A percentile compares a stretch with the other conserved stretches of the same genome.
These are phyloP conservation scores for Geranium rotundifolium DNA, from an alignment of 345 rosid species.

Conservation along the genomic window DNA sequence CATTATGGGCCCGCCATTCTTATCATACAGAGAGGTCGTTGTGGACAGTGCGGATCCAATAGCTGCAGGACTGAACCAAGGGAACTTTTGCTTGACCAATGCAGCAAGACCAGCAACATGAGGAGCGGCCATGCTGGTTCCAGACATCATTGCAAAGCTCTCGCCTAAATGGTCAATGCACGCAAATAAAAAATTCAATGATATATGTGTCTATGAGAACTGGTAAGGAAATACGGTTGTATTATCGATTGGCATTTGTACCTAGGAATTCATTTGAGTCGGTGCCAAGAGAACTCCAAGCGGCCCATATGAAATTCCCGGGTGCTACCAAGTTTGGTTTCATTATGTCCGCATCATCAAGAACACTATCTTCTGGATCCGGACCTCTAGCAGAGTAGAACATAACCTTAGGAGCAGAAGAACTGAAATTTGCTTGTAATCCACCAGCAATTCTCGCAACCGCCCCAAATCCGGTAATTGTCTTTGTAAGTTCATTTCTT, in stretches of 20 bases:
- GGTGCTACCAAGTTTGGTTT: conserved; percentile 95
- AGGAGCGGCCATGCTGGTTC: conserved; percentile 99
- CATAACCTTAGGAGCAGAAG: conserved; percentile 78
- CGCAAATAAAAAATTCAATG: too few relatives aligned
- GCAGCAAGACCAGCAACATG: conserved; percentile 95
- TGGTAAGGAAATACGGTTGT: neutral
- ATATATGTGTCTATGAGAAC: too few relatives aligned
- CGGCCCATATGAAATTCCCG: conserved; percentile 89
- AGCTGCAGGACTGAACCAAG: conserved; percentile 73
- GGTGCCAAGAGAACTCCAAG: conserved; percentile 86
- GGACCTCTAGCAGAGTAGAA: conserved; percentile 95
- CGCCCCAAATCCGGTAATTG: conserved; percentile 53
- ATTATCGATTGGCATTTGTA: conserved; percentile 10
- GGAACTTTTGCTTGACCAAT: conserved; percentile 69
- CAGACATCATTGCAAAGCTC: conserved; percentile 88
- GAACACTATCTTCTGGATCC: conserved; percentile 70
- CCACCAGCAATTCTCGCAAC: conserved; percentile 75
- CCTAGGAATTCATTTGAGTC: conserved; percentile 86
- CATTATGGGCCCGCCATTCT: conserved; percentile 65
- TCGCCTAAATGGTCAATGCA: conserved; percentile 39
- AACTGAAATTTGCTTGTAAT: conserved; percentile 56
- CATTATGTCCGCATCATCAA: conserved; percentile 66
- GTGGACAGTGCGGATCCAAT: conserved; percentile 88
- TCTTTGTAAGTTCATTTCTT: conserved; percentile 34
- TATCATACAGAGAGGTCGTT: conserved; percentile 53